Evolutionary conservation across 108 stramenopile species (phyloP).

Genomic region (Skeletonema tropicum): DNA sequence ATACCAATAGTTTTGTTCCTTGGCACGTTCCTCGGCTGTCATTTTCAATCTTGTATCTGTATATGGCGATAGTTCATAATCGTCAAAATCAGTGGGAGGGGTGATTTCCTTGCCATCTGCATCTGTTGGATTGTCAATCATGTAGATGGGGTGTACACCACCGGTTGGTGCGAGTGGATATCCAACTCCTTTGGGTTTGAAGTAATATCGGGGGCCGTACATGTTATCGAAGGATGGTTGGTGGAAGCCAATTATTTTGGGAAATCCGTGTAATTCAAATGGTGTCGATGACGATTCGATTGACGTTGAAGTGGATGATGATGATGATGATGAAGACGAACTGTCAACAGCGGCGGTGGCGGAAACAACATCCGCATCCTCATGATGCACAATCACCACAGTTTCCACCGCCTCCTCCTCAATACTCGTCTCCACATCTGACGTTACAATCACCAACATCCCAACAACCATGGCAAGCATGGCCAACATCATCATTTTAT

Average conservation of each 20-base stretch:
- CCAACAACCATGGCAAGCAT: not conserved
- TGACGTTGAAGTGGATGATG: too few species aligned
- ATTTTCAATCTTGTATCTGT: conserved; percentile 33
- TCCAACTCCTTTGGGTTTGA: conserved; percentile 41
- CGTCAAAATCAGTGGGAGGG: conserved; percentile 9
- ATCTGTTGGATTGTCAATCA: not conserved
- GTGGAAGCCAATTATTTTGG: conserved; percentile 28
- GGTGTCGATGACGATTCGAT: too few species aligned
- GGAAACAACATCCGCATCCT: not conserved
- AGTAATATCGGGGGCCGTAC: conserved; percentile 14
- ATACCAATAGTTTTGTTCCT: conserved; percentile 18
- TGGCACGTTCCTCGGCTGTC: conserved; percentile 13
- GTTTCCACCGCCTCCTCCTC: not conserved
- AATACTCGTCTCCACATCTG: not conserved
- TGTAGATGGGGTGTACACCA: conserved; percentile 39
- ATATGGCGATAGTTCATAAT: conserved; percentile 35
- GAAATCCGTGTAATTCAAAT: too few species aligned
- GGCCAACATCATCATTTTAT: not conserved
- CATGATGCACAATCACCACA: conserved; percentile 8
- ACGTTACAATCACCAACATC: not conserved
- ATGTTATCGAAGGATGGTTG: conserved; percentile 25
- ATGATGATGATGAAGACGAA: not conserved
- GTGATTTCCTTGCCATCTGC: not conserved
- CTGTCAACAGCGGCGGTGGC: not conserved
- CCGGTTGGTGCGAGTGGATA: conserved; percentile 30